Conservation (phyloP, 192 early-diverging fungal genomes). For the Linnemannia elongata region DNA sequence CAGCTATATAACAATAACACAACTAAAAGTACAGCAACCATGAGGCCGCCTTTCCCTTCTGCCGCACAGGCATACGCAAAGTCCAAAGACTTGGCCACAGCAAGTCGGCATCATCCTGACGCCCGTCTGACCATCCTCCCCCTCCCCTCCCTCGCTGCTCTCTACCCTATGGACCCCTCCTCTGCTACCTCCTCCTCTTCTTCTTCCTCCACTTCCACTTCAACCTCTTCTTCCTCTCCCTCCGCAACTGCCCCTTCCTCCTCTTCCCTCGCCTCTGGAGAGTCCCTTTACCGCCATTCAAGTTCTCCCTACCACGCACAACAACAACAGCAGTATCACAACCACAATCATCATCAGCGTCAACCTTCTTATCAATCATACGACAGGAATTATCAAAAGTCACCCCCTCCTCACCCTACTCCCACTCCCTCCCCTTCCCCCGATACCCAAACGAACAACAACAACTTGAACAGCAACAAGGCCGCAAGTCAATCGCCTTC, state of each 20-base stretch:
- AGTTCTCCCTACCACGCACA: slow-evolving; percentile 1
- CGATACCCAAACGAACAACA: not conserved
- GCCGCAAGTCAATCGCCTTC: not conserved
- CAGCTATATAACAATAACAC: slow-evolving; percentile 1
- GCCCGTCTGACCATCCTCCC: slow-evolving; percentile 49
- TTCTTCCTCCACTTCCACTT: not conserved
- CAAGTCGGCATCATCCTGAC: slow-evolving; percentile 50
- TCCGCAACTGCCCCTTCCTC: slow-evolving; percentile 15
- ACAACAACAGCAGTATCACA: slow-evolving; percentile 11
- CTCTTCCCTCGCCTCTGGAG: not conserved
- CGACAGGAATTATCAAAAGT: slow-evolving; percentile 37
- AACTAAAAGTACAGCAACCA: slow-evolving; percentile 1
- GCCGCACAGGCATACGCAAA: slow-evolving; percentile 54
- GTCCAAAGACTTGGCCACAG: slow-evolving; percentile 45
- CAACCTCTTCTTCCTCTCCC: not conserved
- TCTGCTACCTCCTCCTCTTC: slow-evolving; percentile 16
- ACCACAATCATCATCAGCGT: slow-evolving; percentile 7
- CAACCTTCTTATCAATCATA: slow-evolving; percentile 53
- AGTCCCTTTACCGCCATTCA: not conserved
- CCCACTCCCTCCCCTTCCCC: slow-evolving; percentile 7
- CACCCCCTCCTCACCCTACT: slow-evolving; percentile 14
- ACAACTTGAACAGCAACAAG: not conserved
- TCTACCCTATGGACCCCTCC: slow-evolving; percentile 47
- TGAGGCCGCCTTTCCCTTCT: slow-evolving; percentile 51
- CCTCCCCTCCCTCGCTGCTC: slow-evolving; percentile 53